Conservation (phyloP, 352 stramenopile genomes). For the Phytophthora agathidicida region DNA sequence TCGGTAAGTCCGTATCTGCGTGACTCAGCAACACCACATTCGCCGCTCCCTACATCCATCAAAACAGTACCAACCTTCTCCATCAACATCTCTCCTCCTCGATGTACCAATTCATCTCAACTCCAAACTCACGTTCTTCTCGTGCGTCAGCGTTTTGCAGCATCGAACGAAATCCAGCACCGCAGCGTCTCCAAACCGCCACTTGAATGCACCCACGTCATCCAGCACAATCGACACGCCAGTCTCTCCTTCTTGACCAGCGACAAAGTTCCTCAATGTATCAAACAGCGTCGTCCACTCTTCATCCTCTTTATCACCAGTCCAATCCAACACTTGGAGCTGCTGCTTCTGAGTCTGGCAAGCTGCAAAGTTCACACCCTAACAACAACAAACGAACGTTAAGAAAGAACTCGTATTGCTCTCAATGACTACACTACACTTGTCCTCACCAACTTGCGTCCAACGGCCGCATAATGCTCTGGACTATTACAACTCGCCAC, state of each 20-base stretch:
- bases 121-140: constrained; percentile 41
- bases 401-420: neutral
- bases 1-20: constrained; percentile 44
- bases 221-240: constrained; percentile 65
- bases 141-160: constrained; percentile 63
- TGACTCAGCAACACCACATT: constrained; percentile 73
- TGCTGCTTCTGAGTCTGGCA: constrained; percentile 38
- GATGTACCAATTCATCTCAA: neutral
- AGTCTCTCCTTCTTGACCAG: constrained; percentile 15
- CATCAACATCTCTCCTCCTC: no score
- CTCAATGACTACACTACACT: neutral
- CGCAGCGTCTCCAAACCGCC: constrained; percentile 46
- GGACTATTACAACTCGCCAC: constrained; percentile 49
- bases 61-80: no score
- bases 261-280: constrained; percentile 23
- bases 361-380: constrained; percentile 57
- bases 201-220: constrained; percentile 67
- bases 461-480: constrained; percentile 69
- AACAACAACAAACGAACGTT: neutral
- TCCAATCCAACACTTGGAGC: constrained; percentile 52
- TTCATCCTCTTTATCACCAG: constrained; percentile 6
- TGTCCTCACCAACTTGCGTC: constrained; percentile 61
- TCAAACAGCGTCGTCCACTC: constrained; percentile 40
- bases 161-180: constrained; percentile 67
- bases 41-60: constrained; percentile 26